Base-by-base conservation (phyloP, 2,329 filamentous ascomycete species). In the Alternaria triticina region DNA sequence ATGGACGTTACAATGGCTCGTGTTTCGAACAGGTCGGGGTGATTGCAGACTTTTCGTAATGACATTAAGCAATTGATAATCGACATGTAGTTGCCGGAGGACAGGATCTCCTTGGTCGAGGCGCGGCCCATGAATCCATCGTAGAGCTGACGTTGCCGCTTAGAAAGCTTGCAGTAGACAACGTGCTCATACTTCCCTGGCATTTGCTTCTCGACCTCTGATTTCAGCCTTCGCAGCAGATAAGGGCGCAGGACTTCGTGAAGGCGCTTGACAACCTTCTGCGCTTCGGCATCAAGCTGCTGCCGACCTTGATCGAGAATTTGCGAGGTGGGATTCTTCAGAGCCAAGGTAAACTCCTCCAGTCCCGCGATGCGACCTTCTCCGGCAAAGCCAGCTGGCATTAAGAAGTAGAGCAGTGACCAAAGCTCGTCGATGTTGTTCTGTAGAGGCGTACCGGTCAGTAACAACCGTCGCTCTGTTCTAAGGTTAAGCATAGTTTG, bases 21-120 rank as follows among this genome's bases (percentile, higher is more conserved):
- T 62, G 97, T 97, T 70, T 98, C 92, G 74, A 99, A 99, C 9
- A 99, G 86, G 80, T 99, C 96, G 0, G 96, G 96, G 76, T 99
- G 96, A 71, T 99, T 99, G 85, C 96, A 99, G 55, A 99, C 96
- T 79, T 98, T 97, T 52, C 96, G 90, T 57, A 99, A 85, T 77
- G 97, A 96, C 94, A 99, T 97, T 55, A 99, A 83, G 79, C 96
- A 98, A 78, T 97, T 97, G 81, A 98, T 98, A 77, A 99, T 97
- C 17, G 94, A 97, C 67, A 99, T 88, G 78, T 97, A 97, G 74
- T 98, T 99, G 27, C 96, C 96, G 2, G 93, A 96, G 3, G 93
- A 88, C 17, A 99, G 84, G 0, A 94, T 97, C 63, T 93, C 91
- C 67, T 93, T 90, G 0, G 96, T 98, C 72, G 97, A 93, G 4